Evolutionary conservation across 306 rosid genomes (phyloP).

Genomic region (Fragaria vesca): DNA sequence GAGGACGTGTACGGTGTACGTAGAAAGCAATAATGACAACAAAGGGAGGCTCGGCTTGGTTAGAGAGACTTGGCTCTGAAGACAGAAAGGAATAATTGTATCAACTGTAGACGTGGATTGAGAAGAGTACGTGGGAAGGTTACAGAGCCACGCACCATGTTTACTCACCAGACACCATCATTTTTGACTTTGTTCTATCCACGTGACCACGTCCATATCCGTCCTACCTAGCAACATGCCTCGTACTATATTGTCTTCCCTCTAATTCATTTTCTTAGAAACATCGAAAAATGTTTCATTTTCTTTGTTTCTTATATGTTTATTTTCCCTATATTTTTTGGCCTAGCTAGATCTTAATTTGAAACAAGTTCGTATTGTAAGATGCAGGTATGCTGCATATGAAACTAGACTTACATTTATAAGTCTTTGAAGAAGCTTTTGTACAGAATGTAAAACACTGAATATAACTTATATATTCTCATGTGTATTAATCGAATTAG

Average conservation of each 20-base stretch:
- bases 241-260: neutral
- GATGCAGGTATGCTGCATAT: neutral
- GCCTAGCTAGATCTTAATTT: too few species aligned
- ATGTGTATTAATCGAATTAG: too few species aligned
- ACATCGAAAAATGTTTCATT: too few species aligned
- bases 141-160: conserved; percentile 9
- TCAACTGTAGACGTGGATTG: neutral
- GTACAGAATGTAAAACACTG: too few species aligned
- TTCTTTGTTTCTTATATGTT: too few species aligned
- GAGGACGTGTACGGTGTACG: neutral
- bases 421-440: too few species aligned
- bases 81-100: neutral
- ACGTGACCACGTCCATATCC: conserved; percentile 30
- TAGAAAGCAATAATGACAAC: too few species aligned
- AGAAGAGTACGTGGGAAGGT: neutral
- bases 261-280: too few species aligned
- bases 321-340: too few species aligned
- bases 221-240: too few species aligned
- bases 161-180: neutral
- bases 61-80: neutral
- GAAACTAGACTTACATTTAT: neutral
- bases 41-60: neutral
- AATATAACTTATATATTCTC: too few species aligned
- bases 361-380: neutral
- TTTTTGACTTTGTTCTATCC: conserved; percentile 20